Percentiles rank a stretch among this genome's conserved stretches.
phyloP scores from a whole-genome alignment of 495 filamentous ascomycete genomes.

The Penicillium parvum region DNA sequence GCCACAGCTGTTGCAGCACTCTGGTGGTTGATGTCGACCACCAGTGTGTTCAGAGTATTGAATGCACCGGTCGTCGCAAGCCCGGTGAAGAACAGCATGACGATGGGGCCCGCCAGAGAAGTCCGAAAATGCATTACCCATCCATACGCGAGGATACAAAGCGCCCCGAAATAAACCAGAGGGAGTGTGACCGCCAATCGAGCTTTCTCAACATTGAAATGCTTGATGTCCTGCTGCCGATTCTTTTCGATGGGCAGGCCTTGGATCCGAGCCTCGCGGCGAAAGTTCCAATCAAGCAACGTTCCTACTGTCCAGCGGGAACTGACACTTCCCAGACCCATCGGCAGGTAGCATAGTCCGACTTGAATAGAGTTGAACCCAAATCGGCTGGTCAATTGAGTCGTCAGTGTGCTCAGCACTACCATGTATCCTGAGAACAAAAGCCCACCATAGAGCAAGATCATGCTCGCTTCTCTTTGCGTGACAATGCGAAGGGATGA shows the following conservation, averaged over 20 bases:
- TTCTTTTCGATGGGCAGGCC: slow-evolving; percentile 35
- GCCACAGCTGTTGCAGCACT: slow-evolving; percentile 42
- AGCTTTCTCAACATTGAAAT: slow-evolving; percentile 43
- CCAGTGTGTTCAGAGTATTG: slow-evolving; percentile 33
- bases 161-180: slow-evolving; percentile 26
- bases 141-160: slow-evolving; percentile 40
- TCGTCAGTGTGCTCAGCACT: slow-evolving; percentile 46
- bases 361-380: slow-evolving; percentile 39
- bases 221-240: slow-evolving; percentile 35
- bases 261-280: slow-evolving; percentile 29
- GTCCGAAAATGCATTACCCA: slow-evolving; percentile 41
- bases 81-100: slow-evolving; percentile 42
- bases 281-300: slow-evolving; percentile 44
- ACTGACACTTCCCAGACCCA: slow-evolving; percentile 12
- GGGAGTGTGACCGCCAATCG: slow-evolving; percentile 36
- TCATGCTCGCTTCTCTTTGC: slow-evolving; percentile 56
- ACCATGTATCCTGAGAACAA: slow-evolving; percentile 54
- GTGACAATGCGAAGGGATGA: slow-evolving; percentile 54
- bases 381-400: slow-evolving; percentile 54
- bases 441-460: slow-evolving; percentile 56
- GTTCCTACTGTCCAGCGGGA: slow-evolving; percentile 33
- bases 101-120: slow-evolving; percentile 32
- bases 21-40: slow-evolving; percentile 42
- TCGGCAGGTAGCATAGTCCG: slow-evolving; percentile 34
- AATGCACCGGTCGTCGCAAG: slow-evolving; percentile 26